phyloP scores from a whole-genome alignment of 768 basidiomycete species.

The Mycena indigotica region DNA sequence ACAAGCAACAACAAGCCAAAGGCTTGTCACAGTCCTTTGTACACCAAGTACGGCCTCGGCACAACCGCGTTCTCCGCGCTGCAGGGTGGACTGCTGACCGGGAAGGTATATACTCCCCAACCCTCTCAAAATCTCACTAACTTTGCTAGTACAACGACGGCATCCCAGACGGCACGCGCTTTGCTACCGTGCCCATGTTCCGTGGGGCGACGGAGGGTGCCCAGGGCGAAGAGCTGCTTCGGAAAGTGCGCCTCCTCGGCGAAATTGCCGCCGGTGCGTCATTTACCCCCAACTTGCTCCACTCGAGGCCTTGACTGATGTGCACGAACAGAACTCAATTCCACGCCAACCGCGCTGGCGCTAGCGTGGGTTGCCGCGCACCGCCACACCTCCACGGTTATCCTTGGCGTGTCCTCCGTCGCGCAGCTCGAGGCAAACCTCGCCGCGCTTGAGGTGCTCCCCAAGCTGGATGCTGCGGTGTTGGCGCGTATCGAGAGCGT shows the following conservation, averaged over 20 bases:
- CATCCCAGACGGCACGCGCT: neutral
- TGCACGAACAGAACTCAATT: conserved; percentile 63
- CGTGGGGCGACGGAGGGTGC: neutral
- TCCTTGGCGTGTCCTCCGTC: conserved; percentile 65
- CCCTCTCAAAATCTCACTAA: neutral
- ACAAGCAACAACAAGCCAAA: too few relatives aligned
- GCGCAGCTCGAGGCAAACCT: conserved; percentile 69
- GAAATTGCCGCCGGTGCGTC: conserved; percentile 60
- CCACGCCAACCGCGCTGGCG: conserved; percentile 65
- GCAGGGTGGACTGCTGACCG: conserved; percentile 74
- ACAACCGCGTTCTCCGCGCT: conserved; percentile 78
- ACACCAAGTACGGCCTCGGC: conserved; percentile 66
- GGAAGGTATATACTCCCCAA: conserved; percentile 52
- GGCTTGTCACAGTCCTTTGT: conserved; percentile 57
- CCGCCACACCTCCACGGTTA: conserved; percentile 68
- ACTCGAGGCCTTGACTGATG: conserved; percentile 26
- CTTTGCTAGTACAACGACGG: too few relatives aligned
- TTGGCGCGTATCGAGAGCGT: conserved; percentile 69
- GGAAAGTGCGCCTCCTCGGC: conserved; percentile 69
- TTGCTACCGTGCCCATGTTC: neutral
- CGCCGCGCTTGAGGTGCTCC: conserved; percentile 70
- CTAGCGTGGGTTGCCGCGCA: conserved; percentile 77
- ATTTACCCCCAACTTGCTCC: neutral
- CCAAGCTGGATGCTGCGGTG: conserved; percentile 69
- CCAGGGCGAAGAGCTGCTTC: conserved; percentile 35